Base-by-base conservation (phyloP, 192 early-diverging fungal genomes). In the Rhizoclosmatium globosum region DNA sequence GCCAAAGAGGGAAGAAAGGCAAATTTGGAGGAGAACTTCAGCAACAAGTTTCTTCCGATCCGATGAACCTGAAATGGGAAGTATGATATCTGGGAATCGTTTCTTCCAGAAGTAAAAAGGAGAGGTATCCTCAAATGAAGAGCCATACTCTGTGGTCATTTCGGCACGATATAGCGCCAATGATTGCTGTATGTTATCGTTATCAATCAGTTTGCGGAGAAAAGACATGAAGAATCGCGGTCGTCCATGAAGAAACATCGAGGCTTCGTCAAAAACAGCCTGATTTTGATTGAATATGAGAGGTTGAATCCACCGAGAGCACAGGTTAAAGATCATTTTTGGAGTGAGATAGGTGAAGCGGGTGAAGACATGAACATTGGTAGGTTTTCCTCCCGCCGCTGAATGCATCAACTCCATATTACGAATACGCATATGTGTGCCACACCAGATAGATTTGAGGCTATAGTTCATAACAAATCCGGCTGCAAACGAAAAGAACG, bases 341-440 rank as follows among this genome's bases (percentile, higher is more conserved):
- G 76, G 66, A 11, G 46, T 44, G 7, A 76, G 62, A 21, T 70
- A 76, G 17, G 61, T 76, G 50, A 76, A 76, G 60, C 48, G 39
- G 46, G 74, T 77, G 43, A 77, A 77, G 9, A 69, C 19, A 17
- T 46, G 31, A 56, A 71, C 15, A 2, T 74, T 43, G 7, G 6
- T 31, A 57, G 68, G 68, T 59, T 77, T 77, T 3, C 3, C 42
- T 44, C 65, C 76, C 43, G 69, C 76, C 17, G 76, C 64, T 31
- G 76, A 74, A 9, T 43, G 71, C 2, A 77, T 2, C 43, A 77
- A 39, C n/a, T 77, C 76, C 21, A 77, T 71, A 57, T 71, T 77
- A 4, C 44, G 76, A 71, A 77, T 71, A n/a, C 65, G 68, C 76
- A 77, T 70, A 39, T 77, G 38, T 13, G 76, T 77, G 74, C 76